Conservation (phyloP, 2,329 filamentous ascomycete genomes). For the Pestalotiopsis sp. region DNA sequence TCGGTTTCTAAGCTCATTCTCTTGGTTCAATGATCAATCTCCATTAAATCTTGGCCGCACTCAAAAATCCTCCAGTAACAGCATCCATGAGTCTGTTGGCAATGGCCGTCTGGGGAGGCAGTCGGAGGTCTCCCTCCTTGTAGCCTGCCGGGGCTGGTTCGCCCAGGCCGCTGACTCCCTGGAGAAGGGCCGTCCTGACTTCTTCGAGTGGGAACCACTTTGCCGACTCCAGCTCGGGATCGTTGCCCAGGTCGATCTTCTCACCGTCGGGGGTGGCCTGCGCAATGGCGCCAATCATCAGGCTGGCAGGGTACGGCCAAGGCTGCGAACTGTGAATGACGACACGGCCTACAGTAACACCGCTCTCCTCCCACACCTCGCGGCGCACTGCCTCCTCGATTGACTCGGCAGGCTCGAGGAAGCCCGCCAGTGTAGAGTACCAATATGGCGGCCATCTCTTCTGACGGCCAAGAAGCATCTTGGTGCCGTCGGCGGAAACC, state of each 20-base stretch:
- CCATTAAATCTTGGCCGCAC: constrained; percentile 49
- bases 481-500: constrained; percentile 75
- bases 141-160: constrained; percentile 65
- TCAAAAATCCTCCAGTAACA: constrained; percentile 73
- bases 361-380: constrained; percentile 85
- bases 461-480: constrained; percentile 80
- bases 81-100: constrained; percentile 84
- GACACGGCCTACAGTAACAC: constrained; percentile 74
- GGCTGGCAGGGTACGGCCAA: constrained; percentile 81
- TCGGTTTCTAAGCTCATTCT: not conserved
- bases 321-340: constrained; percentile 83
- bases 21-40: not conserved
- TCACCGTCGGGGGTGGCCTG: constrained; percentile 81
- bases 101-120: constrained; percentile 88
- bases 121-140: constrained; percentile 72
- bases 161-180: constrained; percentile 67
- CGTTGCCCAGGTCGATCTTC: constrained; percentile 78
- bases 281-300: constrained; percentile 87
- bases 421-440: constrained; percentile 88
- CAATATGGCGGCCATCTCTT: constrained; percentile 80
- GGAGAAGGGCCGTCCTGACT: constrained; percentile 69
- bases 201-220: constrained; percentile 86
- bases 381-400: constrained; percentile 81
- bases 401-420: constrained; percentile 82
- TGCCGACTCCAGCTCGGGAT: constrained; percentile 87